These are phyloP conservation scores for Phaeosphaeria sp. DNA, from an alignment of 2,329 filamentous ascomycete species.

Conservation along the genomic window DNA sequence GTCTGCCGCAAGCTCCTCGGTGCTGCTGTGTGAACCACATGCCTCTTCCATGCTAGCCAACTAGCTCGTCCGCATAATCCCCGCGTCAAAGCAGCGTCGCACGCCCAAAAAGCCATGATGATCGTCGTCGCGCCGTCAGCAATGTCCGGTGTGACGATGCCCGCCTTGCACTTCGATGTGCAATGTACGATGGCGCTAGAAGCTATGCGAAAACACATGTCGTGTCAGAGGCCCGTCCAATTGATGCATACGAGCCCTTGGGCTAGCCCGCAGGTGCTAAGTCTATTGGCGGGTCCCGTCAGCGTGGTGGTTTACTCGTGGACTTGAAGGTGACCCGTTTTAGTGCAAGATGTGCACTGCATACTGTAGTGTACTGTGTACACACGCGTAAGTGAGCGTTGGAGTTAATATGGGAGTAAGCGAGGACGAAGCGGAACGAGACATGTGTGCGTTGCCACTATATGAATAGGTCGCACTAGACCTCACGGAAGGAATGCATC, in stretches of 20 bases:
- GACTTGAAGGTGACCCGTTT: not conserved
- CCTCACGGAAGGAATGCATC: not conserved
- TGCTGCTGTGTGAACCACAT: not conserved
- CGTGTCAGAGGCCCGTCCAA: not conserved
- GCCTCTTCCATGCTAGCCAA: not conserved
- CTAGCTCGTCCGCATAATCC: not conserved
- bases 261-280: too few relatives aligned
- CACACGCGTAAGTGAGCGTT: not conserved
- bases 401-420: constrained; percentile 5
- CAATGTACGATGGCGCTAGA: not conserved
- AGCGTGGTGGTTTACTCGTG: not conserved
- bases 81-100: constrained; percentile 1
- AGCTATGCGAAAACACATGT: not conserved
- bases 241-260: too few relatives aligned
- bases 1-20: not conserved
- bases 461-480: constrained; percentile 3
- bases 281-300: not conserved
- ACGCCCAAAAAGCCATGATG: not conserved
- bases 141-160: not conserved
- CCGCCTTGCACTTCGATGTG: too few relatives aligned
- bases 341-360: not conserved
- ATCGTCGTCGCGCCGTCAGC: constrained; percentile 1
- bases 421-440: not conserved
- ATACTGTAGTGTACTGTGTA: too few relatives aligned
- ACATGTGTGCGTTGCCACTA: constrained; percentile 2